Conservation (phyloP, 2,329 filamentous ascomycete genomes). For the Epichloe elymi region DNA sequence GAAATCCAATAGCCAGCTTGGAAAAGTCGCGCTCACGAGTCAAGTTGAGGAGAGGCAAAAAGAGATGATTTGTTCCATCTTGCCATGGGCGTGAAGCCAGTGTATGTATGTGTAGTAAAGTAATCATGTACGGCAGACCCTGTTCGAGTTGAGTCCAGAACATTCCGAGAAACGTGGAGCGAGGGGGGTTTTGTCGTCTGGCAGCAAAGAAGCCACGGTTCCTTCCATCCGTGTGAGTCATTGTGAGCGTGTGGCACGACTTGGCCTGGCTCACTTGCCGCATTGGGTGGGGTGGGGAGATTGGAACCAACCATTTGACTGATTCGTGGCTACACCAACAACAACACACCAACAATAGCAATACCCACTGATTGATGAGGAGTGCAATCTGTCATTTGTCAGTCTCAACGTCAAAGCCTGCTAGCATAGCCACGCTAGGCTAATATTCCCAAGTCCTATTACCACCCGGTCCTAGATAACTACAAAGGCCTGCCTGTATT, state of each 20-base stretch:
- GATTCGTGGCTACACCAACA: too few relatives aligned
- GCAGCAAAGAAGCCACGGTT: not conserved
- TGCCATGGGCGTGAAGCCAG: not conserved
- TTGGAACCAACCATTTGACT: too few relatives aligned
- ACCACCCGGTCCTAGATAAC: too few relatives aligned
- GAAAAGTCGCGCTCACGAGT: conserved; percentile 13
- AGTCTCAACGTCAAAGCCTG: too few relatives aligned
- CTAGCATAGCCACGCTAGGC: too few relatives aligned
- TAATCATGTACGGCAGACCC: not conserved
- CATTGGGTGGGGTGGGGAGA: too few relatives aligned
- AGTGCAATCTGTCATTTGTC: too few relatives aligned
- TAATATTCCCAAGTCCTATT: too few relatives aligned
- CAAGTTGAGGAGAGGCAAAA: not conserved
- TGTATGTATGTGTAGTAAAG: not conserved
- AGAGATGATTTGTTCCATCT: not conserved
- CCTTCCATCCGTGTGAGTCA: not conserved
- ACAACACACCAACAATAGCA: too few relatives aligned
- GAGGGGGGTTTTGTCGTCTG: not conserved
- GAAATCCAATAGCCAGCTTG: conserved; percentile 24
- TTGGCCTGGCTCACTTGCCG: too few relatives aligned
- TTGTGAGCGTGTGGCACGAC: not conserved
- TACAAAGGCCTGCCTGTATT: too few relatives aligned
- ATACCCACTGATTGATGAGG: too few relatives aligned
- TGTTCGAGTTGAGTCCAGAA: not conserved
- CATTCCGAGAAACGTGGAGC: not conserved